phyloP scores from a whole-genome alignment of 768 basidiomycete species.

The Galerina marginata region DNA sequence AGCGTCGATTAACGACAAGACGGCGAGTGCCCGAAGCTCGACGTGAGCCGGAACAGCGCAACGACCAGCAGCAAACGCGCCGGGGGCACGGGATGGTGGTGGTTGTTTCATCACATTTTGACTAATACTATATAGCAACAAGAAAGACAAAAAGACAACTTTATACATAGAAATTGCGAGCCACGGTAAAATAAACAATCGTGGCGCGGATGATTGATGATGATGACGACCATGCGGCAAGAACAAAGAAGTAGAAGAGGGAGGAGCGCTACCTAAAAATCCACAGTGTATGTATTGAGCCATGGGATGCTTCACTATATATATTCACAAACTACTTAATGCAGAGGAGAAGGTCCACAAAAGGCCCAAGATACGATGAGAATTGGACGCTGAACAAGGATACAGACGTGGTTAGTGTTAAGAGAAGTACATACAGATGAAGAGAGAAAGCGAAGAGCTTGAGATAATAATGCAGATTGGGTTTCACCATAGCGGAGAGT shows the following conservation, averaged over 20 bases:
- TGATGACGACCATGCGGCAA: not conserved
- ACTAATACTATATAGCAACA: not conserved
- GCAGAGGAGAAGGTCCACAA: slow-evolving; percentile 10
- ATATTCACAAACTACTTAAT: slow-evolving; percentile 12
- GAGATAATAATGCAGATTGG: slow-evolving; percentile 12
- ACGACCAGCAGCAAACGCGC: no score
- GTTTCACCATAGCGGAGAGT: slow-evolving; percentile 22
- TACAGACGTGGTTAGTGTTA: slow-evolving; percentile 3
- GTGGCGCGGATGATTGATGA: not conserved
- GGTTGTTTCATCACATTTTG: slow-evolving; percentile 1
- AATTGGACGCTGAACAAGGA: not conserved
- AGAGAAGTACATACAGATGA: slow-evolving; percentile 12
- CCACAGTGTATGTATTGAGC: slow-evolving; percentile 4
- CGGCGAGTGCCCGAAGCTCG: no score
- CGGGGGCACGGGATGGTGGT: no score
- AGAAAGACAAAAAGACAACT: no score
- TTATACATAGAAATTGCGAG: no score
- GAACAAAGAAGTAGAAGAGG: slow-evolving; percentile 8
- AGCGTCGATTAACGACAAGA: no score
- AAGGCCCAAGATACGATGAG: slow-evolving; percentile 6
- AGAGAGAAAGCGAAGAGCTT: slow-evolving; percentile 5
- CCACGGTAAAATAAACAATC: no score
- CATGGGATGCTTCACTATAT: slow-evolving; percentile 11
- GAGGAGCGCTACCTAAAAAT: slow-evolving; percentile 1
- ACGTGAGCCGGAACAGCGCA: no score